Evolutionary conservation across 768 basidiomycete genomes (phyloP), one percentile per base, ranked within the genome.

Genomic region (Russula sp.): DNA sequence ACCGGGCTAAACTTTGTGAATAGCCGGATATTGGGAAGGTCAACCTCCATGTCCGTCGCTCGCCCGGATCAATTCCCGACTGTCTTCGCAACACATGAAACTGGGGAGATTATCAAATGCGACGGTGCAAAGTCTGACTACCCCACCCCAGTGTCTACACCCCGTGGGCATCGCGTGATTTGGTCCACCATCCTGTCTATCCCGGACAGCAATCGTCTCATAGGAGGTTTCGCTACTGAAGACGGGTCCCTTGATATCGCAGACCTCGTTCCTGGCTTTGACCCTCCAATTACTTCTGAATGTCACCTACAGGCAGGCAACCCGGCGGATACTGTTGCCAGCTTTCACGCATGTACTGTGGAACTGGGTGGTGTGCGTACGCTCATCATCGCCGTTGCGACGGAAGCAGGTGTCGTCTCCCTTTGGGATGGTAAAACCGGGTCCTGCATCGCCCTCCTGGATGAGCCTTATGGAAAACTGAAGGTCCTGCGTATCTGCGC

Each of bases 361-460:
- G 80, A 83, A 58, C 71, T 88, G 57, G 81, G 79, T 42, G 83
- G 83, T 7, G 76, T 73, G 52, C 74, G 74, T 16, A 81, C 80
- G 22, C 72, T 85, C 18, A 78, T 92, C 65, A 72, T 91, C 18
- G 84, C 79, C 46, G 81, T 82, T 14, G 83, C 84, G 20, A 87
- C 89, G 3, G 81, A 85, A 57, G 79, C 81, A 1, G 90, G 91
- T 11, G 77, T 82, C 11, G 78, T 92, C 24, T 89, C 91, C 0
- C 69, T 93, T 14, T 93, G 90, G 91, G 89, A 92, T 70, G 83
- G 79, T 9, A 69, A 75, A n/a, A 84, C 84, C 7, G 80, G 81
- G 13, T 86, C 86, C 67, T 84, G 85, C 64, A 80, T 92, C 46
- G 76, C 80, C 59, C 77, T 85, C 56, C 72, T 92, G 40, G 85